Conservation (phyloP, 1,284 basidiomycete genomes). For the Ustilago trichophora region DNA sequence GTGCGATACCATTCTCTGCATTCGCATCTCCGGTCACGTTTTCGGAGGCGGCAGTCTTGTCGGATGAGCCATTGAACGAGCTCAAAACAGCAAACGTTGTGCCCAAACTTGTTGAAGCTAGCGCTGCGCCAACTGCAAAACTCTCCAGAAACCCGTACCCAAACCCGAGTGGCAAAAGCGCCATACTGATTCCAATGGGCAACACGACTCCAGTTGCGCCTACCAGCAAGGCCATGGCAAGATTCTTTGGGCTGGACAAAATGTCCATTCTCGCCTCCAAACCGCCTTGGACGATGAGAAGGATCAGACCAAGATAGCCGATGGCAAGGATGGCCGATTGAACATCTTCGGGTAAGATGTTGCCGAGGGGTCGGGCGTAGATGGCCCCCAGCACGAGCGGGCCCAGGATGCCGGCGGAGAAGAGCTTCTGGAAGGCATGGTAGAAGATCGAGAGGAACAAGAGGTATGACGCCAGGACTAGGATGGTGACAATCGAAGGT, state of each 20-base stretch:
- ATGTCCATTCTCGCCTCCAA: slow-evolving; percentile 35
- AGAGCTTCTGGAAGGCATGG: slow-evolving; percentile 55
- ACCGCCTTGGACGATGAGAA: slow-evolving; percentile 71
- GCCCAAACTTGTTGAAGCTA: slow-evolving; percentile 72
- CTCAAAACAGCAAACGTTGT: slow-evolving; percentile 71
- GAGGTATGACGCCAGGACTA: slow-evolving; percentile 58
- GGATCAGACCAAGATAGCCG: slow-evolving; percentile 72
- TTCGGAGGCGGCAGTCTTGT: too few relatives aligned
- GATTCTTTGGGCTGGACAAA: slow-evolving; percentile 65
- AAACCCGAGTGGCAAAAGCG: slow-evolving; percentile 66
- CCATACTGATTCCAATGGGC: slow-evolving; percentile 69
- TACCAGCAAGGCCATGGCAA: slow-evolving; percentile 69
- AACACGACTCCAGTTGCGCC: slow-evolving; percentile 70
- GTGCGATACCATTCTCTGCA: slow-evolving; percentile 64
- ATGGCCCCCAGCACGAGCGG: slow-evolving; percentile 71
- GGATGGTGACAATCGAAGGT: slow-evolving; percentile 19
- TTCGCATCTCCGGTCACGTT: slow-evolving; percentile 7
- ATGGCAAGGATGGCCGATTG: slow-evolving; percentile 69
- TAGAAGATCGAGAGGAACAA: slow-evolving; percentile 61
- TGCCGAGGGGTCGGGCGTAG: slow-evolving; percentile 70
- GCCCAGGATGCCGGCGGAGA: slow-evolving; percentile 67
- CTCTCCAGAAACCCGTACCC: slow-evolving; percentile 68
- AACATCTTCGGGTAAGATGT: slow-evolving; percentile 68
- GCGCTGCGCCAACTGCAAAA: slow-evolving; percentile 71
- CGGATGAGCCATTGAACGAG: slow-evolving; percentile 7